Conservation (phyloP, 257 asterid genomes). For the Paraleonurus japonicus region DNA sequence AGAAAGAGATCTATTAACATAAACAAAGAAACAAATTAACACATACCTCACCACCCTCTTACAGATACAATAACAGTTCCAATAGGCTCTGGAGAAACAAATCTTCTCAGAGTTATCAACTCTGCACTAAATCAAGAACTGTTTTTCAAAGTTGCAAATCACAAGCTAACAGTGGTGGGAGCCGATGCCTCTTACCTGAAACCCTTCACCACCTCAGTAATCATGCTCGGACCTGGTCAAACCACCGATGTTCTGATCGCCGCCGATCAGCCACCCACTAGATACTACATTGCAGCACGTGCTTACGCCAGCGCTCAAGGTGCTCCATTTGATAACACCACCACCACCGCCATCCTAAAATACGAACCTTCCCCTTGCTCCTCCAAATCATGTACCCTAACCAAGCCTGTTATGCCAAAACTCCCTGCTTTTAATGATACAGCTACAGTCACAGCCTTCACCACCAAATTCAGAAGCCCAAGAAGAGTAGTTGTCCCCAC, state of each 20-base stretch:
- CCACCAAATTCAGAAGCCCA: slow-evolving; percentile 64
- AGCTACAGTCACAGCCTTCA: slow-evolving; percentile 68
- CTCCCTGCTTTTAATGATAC: slow-evolving; percentile 88
- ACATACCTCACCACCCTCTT: slow-evolving; percentile 2
- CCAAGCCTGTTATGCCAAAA: slow-evolving; percentile 46
- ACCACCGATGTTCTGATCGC: slow-evolving; percentile 88
- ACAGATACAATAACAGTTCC: slow-evolving; percentile 65
- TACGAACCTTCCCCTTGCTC: slow-evolving; percentile 58
- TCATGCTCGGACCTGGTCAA: slow-evolving; percentile 96
- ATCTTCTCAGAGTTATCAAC: slow-evolving; percentile 70
- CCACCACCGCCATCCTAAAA: slow-evolving; percentile 85
- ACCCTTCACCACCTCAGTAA: slow-evolving; percentile 77
- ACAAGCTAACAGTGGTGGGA: slow-evolving; percentile 81
- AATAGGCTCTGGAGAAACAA: slow-evolving; percentile 60
- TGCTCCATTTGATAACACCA: slow-evolving; percentile 84
- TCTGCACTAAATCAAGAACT: slow-evolving; percentile 84
- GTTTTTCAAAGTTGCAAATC: slow-evolving; percentile 81
- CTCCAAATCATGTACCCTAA: slow-evolving; percentile 34
- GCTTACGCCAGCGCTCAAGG: slow-evolving; percentile 90
- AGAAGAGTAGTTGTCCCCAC: slow-evolving; percentile 54
- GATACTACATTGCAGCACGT: slow-evolving; percentile 85
- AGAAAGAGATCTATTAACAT: too few relatives aligned
- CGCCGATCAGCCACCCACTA: slow-evolving; percentile 60
- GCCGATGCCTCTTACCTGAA: slow-evolving; percentile 81
- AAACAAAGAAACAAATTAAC: neutral